Percentiles rank a stretch among this genome's conserved stretches.
Conservation (phyloP, 116 monocot genomes). For the Zostera marina region DNA sequence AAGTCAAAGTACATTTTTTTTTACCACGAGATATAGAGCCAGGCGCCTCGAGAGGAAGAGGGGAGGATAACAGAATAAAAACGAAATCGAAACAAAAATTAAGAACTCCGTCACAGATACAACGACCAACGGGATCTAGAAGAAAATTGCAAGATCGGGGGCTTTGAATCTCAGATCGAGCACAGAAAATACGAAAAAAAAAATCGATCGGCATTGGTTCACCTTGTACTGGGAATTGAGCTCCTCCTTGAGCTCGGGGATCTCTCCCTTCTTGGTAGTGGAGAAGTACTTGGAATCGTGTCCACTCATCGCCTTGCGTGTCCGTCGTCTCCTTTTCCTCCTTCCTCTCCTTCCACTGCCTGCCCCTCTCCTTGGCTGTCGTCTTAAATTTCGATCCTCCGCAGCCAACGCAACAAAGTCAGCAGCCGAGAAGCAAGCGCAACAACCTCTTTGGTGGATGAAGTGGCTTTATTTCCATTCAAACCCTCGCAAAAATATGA, state of each 20-base stretch:
- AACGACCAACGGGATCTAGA: no score
- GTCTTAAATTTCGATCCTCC: neutral
- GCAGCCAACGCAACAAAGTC: neutral
- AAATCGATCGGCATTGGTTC: neutral
- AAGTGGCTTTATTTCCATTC: no score
- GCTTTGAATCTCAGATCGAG: neutral
- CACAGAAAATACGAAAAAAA: neutral
- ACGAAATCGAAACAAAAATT: no score
- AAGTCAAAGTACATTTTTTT: no score
- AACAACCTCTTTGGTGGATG: no score
- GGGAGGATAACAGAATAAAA: no score
- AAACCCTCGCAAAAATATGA: no score
- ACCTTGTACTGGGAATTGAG: conserved; percentile 99
- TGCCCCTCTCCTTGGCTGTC: neutral
- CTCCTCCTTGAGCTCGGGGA: conserved; percentile 99
- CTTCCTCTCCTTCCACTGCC: neutral
- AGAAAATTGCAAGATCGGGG: no score
- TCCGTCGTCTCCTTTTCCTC: neutral
- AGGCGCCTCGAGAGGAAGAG: no score
- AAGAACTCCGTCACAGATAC: no score
- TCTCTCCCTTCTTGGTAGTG: conserved; percentile 99
- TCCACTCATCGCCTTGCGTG: conserved; percentile 74
- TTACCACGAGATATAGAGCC: no score
- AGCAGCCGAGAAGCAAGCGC: no score
- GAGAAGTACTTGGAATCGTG: conserved; percentile 99